Evolutionary conservation across 331 rosid species (phyloP).

Genomic region (Malus hybrid): DNA sequence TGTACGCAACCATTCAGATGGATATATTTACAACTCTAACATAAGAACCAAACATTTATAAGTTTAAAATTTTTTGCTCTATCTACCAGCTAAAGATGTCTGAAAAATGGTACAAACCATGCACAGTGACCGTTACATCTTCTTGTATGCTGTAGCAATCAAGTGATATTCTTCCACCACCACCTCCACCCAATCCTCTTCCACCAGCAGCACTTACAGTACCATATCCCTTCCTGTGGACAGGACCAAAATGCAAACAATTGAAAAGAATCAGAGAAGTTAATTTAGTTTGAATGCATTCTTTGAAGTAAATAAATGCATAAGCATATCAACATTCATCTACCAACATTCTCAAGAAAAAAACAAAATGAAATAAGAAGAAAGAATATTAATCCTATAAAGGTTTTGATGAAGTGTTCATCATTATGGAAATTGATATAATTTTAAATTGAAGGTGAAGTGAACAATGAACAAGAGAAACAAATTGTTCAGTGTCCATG

Average conservation of each 20-base stretch:
- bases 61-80: not conserved
- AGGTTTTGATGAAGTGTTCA: not conserved
- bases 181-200: constrained; percentile 98
- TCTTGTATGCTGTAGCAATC: constrained; percentile 98
- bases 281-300: not conserved
- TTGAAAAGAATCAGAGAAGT: not conserved
- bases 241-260: constrained; percentile 9
- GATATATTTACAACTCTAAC: not conserved
- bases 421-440: not conserved
- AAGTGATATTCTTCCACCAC: constrained; percentile 97
- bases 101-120: constrained; percentile 43
- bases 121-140: constrained; percentile 74
- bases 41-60: constrained; percentile 10
- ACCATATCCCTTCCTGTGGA: constrained; percentile 88
- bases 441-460: not conserved
- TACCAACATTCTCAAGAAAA: not conserved
- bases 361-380: not conserved
- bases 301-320: not conserved
- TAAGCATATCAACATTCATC: not conserved
- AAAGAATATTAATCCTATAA: not conserved
- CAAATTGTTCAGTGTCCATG: not conserved
- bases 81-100: constrained; percentile 16
- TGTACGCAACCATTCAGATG: constrained; percentile 1
- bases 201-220: constrained; percentile 95
- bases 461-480: not conserved